Evolutionary conservation across 192 early-diverging fungal genomes (phyloP).

Genomic region (Mortierella claussenii): DNA sequence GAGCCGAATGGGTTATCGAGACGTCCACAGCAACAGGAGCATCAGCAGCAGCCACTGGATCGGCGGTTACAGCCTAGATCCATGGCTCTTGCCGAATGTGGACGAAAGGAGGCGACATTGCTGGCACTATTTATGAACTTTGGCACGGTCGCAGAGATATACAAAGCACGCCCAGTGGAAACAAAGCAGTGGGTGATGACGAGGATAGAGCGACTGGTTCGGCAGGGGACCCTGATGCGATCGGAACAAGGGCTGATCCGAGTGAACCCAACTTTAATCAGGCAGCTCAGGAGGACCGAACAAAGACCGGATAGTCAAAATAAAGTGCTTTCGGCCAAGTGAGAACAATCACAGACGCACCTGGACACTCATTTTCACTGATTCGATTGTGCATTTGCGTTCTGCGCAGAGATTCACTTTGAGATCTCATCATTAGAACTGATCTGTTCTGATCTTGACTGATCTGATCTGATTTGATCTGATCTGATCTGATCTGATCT

Average conservation of each 20-base stretch:
- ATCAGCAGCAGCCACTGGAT: not conserved
- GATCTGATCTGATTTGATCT: too few species aligned
- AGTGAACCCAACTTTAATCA: slow-evolving; percentile 24
- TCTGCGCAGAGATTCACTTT: not conserved
- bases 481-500: too few species aligned
- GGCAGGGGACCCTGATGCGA: slow-evolving; percentile 19
- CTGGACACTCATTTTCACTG: too few species aligned
- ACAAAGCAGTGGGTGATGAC: slow-evolving; percentile 19
- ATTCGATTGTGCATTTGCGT: too few species aligned
- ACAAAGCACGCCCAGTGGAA: slow-evolving; percentile 18
- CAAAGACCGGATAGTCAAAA: slow-evolving; percentile 1
- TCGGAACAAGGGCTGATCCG: slow-evolving; percentile 18
- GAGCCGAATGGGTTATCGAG: not conserved
- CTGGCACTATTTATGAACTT: slow-evolving; percentile 35
- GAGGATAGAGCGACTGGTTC: slow-evolving; percentile 39
- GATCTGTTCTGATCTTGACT: not conserved
- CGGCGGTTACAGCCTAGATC: not conserved
- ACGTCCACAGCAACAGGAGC: too few species aligned
- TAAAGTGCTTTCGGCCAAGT: slow-evolving; percentile 20
- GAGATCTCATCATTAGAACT: not conserved
- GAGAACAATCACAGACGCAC: not conserved
- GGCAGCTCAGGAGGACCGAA: slow-evolving; percentile 30
- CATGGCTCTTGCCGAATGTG: not conserved
- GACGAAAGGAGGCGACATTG: slow-evolving; percentile 32
- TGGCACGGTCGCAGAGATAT: slow-evolving; percentile 24